Evolutionary conservation across 192 early-diverging fungal species (phyloP).

Genomic region (Gigaspora rosea): DNA sequence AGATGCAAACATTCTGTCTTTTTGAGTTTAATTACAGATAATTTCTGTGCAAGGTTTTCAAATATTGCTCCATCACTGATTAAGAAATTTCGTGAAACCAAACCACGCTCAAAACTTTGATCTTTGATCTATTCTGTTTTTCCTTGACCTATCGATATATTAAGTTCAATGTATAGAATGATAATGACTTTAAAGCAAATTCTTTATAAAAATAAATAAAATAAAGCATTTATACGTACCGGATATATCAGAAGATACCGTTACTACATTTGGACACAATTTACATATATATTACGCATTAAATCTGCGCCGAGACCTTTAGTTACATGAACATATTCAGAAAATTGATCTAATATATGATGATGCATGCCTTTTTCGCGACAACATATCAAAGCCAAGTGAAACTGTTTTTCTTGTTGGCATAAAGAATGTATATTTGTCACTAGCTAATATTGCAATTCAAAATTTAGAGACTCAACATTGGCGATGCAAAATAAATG

Average conservation of each 20-base stretch:
- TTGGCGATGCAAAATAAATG: constrained; percentile 34
- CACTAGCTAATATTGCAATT: constrained; percentile 31
- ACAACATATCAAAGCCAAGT: constrained; percentile 30
- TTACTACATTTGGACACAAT: constrained; percentile 23
- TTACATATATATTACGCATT: constrained; percentile 21
- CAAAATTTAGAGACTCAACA: constrained; percentile 31
- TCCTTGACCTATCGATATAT: neutral
- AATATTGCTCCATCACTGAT: constrained; percentile 26
- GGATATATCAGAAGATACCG: constrained; percentile 28
- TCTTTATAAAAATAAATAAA: too few species aligned
- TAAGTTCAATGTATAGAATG: too few species aligned
- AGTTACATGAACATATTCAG: constrained; percentile 28
- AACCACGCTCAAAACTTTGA: neutral
- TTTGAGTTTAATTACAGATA: constrained; percentile 6
- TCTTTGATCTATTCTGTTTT: constrained; percentile 34
- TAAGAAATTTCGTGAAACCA: constrained; percentile 17
- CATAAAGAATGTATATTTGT: neutral
- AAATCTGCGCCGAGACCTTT: constrained; percentile 9
- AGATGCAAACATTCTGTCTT: constrained; percentile 29
- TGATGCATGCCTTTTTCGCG: constrained; percentile 26
- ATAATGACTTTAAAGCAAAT: too few species aligned
- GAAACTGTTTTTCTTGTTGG: neutral
- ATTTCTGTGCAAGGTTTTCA: neutral
- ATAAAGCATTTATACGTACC: constrained; percentile 17
- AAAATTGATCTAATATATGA: constrained; percentile 34